These are phyloP conservation scores for Elaeis oleifera DNA, from an alignment of 202 grass and related monocot species.

Conservation along the genomic window DNA sequence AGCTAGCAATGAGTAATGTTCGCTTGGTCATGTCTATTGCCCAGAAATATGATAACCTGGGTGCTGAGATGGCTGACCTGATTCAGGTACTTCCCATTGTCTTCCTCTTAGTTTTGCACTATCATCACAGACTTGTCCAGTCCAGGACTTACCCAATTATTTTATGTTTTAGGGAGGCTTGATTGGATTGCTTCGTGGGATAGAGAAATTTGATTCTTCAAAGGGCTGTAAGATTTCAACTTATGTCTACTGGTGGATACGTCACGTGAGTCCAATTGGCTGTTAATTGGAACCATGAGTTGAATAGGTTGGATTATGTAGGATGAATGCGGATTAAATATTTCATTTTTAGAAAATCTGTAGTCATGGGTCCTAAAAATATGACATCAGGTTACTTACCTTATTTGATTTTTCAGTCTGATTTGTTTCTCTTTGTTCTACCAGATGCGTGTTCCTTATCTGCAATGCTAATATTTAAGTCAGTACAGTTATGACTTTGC, in stretches of 20 bases:
- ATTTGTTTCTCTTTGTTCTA: no score
- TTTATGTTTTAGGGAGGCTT: constrained; percentile 61
- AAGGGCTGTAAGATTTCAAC: constrained; percentile 89
- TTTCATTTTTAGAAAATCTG: no score
- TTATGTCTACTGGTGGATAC: constrained; percentile 99
- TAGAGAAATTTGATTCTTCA: constrained; percentile 85
- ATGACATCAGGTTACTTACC: no score
- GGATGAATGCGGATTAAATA: no score
- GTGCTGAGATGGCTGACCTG: constrained; percentile 83
- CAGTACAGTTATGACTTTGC: no score
- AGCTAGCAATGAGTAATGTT: constrained; percentile 88
- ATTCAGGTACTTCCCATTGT: constrained; percentile 48
- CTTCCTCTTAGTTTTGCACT: not conserved
- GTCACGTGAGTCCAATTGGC: constrained; percentile 40
- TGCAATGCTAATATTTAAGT: no score
- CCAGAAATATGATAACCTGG: constrained; percentile 86
- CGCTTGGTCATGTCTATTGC: constrained; percentile 96
- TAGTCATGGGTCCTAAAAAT: no score
- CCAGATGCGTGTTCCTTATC: no score
- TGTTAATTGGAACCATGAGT: no score
- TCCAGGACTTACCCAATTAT: not conserved
- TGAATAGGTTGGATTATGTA: no score
- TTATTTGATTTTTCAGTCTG: no score
- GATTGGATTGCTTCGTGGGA: constrained; percentile 84
- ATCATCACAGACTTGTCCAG: not conserved